These are phyloP conservation scores for Dactylellina cionopaga DNA, from an alignment of 2,329 filamentous ascomycete species.

Conservation along the genomic window DNA sequence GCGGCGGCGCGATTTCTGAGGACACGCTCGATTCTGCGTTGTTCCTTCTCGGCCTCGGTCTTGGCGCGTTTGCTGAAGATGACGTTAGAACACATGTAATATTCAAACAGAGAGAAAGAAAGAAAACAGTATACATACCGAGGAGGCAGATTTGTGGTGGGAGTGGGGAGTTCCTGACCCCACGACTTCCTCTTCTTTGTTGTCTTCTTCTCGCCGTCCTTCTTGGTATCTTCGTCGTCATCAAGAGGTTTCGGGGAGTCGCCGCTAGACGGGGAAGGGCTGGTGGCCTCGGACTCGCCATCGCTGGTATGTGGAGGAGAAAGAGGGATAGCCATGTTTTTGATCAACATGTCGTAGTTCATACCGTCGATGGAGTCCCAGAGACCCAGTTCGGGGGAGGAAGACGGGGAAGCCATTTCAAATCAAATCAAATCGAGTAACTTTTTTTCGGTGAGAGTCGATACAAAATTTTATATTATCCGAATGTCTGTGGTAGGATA, in stretches of 20 bases:
- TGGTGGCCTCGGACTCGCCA: slow-evolving; percentile 32
- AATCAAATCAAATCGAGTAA: no score
- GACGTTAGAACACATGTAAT: slow-evolving; percentile 56
- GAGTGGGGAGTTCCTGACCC: slow-evolving; percentile 95
- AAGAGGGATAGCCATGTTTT: slow-evolving; percentile 35
- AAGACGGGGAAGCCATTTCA: slow-evolving; percentile 34
- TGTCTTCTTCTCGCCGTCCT: slow-evolving; percentile 72
- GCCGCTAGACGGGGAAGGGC: slow-evolving; percentile 21
- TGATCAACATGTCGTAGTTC: slow-evolving; percentile 48
- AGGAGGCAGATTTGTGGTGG: slow-evolving; percentile 94
- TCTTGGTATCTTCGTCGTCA: slow-evolving; percentile 19
- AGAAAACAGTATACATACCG: slow-evolving; percentile 67
- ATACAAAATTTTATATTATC: not conserved
- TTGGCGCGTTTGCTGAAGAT: slow-evolving; percentile 87
- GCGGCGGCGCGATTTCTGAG: slow-evolving; percentile 95
- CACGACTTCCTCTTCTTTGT: slow-evolving; percentile 97
- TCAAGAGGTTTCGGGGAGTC: not conserved
- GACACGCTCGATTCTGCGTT: slow-evolving; percentile 94
- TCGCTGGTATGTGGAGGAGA: slow-evolving; percentile 43
- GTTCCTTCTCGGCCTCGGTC: slow-evolving; percentile 98
- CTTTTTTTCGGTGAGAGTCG: not conserved
- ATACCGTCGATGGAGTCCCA: slow-evolving; percentile 41
- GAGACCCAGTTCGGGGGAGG: slow-evolving; percentile 23
- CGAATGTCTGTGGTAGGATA: not conserved
- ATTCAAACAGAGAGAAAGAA: not conserved